A percentile compares a stretch with the other conserved stretches of the same genome.
These are phyloP conservation scores for Nemania bipapillata DNA, from an alignment of 2,329 filamentous ascomycete genomes.

Conservation along the genomic window DNA sequence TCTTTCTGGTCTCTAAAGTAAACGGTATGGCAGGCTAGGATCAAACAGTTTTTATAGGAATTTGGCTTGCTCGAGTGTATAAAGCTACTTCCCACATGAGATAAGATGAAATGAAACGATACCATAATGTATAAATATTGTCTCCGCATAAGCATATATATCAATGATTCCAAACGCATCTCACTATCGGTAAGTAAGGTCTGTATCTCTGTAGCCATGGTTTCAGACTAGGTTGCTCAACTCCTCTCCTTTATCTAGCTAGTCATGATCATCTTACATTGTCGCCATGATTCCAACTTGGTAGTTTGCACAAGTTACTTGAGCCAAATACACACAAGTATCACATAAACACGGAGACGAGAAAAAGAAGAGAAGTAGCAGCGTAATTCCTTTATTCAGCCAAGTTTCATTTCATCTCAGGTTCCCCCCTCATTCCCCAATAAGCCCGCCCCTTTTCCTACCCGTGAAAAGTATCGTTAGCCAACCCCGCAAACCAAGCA, in stretches of 20 bases:
- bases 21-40: neutral
- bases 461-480: conserved; percentile 20
- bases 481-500: conserved; percentile 23
- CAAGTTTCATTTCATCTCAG: conserved; percentile 19
- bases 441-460: conserved; percentile 3
- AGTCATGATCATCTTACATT: neutral
- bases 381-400: conserved; percentile 24
- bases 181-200: neutral
- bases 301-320: neutral
- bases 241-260: neutral
- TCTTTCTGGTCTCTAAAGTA: conserved; percentile 69
- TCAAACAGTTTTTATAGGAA: neutral
- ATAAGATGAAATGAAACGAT: conserved; percentile 25
- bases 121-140: conserved; percentile 8
- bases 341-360: neutral
- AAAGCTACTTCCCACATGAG: conserved; percentile 11
- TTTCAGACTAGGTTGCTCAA: neutral
- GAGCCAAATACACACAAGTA: neutral
- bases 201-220: neutral
- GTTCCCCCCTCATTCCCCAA: neutral
- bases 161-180: neutral
- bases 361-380: neutral
- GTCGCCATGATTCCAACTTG: neutral
- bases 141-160: neutral
- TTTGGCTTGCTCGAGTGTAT: conserved; percentile 6